Base-by-base conservation (phyloP, 805 yeast species). In the Jamesozyma gamospora region DNA sequence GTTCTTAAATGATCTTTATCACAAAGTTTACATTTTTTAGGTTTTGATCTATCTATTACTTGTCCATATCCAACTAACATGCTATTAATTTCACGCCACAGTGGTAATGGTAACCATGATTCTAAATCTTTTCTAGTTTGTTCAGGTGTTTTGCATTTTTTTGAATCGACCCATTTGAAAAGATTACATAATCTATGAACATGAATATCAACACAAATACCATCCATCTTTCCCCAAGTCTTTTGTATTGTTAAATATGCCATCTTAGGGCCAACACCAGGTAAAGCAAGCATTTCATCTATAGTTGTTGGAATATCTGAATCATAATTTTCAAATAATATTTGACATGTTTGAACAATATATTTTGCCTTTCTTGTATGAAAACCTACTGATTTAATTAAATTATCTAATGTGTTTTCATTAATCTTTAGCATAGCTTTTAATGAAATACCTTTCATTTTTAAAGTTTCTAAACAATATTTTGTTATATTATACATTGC, bases 191-290 rank as follows among this genome's bases (percentile, higher is more conserved):
- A 64, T 39, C 97, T 65, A 50, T 83, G 88, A 39, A 88, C 76
- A 58, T 88, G 97, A 3, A 85, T 88, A 56, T 88, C 97, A 10
- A 88, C 96, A 8, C 96, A 96, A n/a, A 88, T 84, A 0, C 96
- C 96, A 39, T 70, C 77, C 42, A 79, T 65, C 32, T 69, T 65
- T 16, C 65, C 64, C 96, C 96, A 87, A 0, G 92, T 95, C 31
- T 75, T 72, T 51, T 86, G 95, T 42, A 86, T 64, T 1, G 88
- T 69, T 30, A 88, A 62, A 55, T 74, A 82, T 0, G 94, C 95
- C 97, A 88, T 88, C 57, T 88, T 88, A 8, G 95, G 95, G 0
- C 97, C 97, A 3, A 88, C 94, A 0, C 97, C 97, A 0, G 96
- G 96, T 26, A 88, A 63, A 0, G 71, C 59, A 4, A 73, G 67